Conservation (phyloP, 305 asterid genomes). For the Fraxinus ornus region DNA sequence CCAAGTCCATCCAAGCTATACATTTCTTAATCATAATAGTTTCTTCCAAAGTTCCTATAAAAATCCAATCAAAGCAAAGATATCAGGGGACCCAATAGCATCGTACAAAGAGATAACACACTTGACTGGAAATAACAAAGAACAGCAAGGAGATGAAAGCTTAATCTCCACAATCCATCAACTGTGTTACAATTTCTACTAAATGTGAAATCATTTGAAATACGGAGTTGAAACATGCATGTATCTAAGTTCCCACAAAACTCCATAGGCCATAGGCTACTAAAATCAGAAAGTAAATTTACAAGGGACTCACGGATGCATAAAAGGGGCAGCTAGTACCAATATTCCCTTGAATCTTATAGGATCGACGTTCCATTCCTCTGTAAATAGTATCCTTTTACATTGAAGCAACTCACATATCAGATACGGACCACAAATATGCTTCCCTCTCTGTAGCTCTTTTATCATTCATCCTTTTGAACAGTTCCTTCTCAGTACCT, state of each 20-base stretch:
- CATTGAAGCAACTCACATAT: conserved; percentile 45
- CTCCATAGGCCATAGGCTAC: not conserved
- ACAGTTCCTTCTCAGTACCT: conserved; percentile 70
- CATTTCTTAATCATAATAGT: not conserved
- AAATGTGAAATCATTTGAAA: not conserved
- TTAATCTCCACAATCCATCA: not conserved
- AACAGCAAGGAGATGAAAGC: not conserved
- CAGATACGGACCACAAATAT: conserved; percentile 74
- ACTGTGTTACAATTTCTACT: not conserved
- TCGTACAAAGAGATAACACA: not conserved
- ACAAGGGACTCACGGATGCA: not conserved
- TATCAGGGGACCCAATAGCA: not conserved
- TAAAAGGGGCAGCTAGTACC: not conserved
- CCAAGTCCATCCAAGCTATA: not conserved
- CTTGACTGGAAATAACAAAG: not conserved
- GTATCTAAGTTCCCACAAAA: not conserved
- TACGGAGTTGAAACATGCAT: not conserved
- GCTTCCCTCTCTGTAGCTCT: conserved; percentile 76
- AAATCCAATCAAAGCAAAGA: not conserved
- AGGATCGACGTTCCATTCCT: not conserved
- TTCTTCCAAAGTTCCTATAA: not conserved
- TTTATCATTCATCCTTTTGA: conserved; percentile 63
- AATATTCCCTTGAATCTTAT: not conserved
- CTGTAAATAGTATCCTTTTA: not conserved
- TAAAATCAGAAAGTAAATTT: not conserved